phyloP scores from a whole-genome alignment of 768 basidiomycete genomes.

The Wakefieldia striispora region DNA sequence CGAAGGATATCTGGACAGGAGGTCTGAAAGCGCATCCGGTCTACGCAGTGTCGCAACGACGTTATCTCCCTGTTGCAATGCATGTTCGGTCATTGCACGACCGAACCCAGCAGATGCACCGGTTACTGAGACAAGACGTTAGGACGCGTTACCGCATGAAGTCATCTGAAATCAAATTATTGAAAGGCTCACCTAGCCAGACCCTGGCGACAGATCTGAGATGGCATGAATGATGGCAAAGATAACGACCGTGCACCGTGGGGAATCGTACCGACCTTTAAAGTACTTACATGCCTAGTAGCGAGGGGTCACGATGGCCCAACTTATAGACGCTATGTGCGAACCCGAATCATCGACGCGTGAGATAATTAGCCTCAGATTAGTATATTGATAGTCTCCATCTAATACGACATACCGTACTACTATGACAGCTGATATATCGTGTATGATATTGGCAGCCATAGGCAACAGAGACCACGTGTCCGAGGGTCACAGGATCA shows the following conservation, averaged over 20 bases:
- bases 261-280: not conserved
- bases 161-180: not conserved
- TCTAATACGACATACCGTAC: no score
- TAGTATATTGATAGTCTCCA: no score
- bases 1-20: conserved; percentile 25
- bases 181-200: conserved; percentile 21
- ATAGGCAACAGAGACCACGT: no score
- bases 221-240: conserved; percentile 5
- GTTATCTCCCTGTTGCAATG: conserved; percentile 37
- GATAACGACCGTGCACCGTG: not conserved
- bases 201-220: conserved; percentile 15
- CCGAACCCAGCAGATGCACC: conserved; percentile 42
- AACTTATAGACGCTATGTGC: no score
- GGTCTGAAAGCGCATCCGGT: conserved; percentile 27
- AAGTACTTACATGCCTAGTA: not conserved
- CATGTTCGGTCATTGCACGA: conserved; percentile 32
- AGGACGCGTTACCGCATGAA: not conserved
- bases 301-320: no score
- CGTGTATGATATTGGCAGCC: no score
- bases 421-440: no score
- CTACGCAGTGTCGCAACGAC: conserved; percentile 43
- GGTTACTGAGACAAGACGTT: conserved; percentile 31
- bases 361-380: no score
- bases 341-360: no score
- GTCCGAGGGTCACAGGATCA: no score